Evolutionary conservation across 2,329 filamentous ascomycete species (phyloP).

Genomic region (Clonostachys byssicola): DNA sequence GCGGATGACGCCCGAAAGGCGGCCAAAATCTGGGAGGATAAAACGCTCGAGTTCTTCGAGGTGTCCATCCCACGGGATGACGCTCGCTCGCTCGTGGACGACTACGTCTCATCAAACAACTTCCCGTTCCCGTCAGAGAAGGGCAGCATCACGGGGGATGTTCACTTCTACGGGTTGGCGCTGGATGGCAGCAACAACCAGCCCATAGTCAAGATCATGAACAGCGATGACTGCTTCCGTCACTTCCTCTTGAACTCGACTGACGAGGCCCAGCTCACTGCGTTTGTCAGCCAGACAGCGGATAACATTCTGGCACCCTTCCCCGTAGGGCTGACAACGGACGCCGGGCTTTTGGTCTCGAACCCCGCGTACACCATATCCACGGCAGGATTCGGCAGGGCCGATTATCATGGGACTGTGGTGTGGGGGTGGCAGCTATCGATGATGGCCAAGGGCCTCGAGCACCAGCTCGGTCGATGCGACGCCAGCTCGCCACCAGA

Average conservation of each 20-base stretch:
- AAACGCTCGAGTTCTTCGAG: constrained; percentile 54
- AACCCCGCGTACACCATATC: constrained; percentile 54
- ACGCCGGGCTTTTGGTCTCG: constrained; percentile 52
- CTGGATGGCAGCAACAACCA: constrained; percentile 47
- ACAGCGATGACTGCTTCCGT: constrained; percentile 62
- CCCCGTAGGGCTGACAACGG: constrained; percentile 52
- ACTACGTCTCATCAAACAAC: constrained; percentile 28
- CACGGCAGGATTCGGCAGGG: constrained; percentile 47
- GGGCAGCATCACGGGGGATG: constrained; percentile 25
- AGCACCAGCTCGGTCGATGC: constrained; percentile 53
- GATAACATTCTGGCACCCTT: constrained; percentile 54
- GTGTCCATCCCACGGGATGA: constrained; percentile 29
- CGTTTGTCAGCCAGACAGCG: constrained; percentile 52
- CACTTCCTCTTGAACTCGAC: constrained; percentile 59
- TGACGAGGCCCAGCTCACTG: constrained; percentile 49
- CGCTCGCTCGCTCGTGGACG: constrained; percentile 39
- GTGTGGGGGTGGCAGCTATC: constrained; percentile 62
- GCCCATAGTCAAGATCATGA: constrained; percentile 50
- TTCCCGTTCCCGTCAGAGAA: constrained; percentile 27
- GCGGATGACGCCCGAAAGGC: constrained; percentile 35
- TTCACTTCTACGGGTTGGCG: constrained; percentile 46
- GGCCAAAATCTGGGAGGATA: constrained; percentile 58
- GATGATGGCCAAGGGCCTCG: constrained; percentile 59
- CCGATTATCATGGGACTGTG: constrained; percentile 57
- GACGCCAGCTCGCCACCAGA: constrained; percentile 3